Evolutionary conservation across 164 flowering plant species (phyloP).

Genomic region (Annona cherimola): DNA sequence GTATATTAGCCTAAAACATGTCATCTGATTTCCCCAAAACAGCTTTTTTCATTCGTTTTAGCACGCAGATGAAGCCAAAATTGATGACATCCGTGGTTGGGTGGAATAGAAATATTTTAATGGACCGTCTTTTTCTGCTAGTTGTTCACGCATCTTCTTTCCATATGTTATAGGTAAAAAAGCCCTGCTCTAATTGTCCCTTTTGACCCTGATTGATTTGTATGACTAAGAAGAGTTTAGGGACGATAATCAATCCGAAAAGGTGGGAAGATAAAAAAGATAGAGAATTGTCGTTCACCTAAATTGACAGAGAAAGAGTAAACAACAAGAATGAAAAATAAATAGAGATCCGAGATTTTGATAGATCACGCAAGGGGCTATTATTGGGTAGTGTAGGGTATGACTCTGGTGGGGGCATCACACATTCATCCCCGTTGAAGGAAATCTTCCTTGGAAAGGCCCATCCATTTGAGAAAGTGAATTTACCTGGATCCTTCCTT

Average conservation of each 20-base stretch:
- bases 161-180: too few relatives aligned
- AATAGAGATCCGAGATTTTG: not conserved
- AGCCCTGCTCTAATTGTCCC: too few relatives aligned
- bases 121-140: too few relatives aligned
- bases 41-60: too few relatives aligned
- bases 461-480: slow-evolving; percentile 70
- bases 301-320: too few relatives aligned
- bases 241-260: not conserved
- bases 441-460: slow-evolving; percentile 67
- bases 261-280: not conserved
- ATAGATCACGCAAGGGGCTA: not conserved
- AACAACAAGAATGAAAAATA: not conserved
- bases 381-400: slow-evolving; percentile 60
- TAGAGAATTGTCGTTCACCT: not conserved
- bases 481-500: slow-evolving; percentile 45
- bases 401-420: slow-evolving; percentile 69
- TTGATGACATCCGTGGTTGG: too few relatives aligned
- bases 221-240: not conserved
- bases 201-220: not conserved
- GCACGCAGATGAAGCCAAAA: too few relatives aligned
- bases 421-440: slow-evolving; percentile 62
- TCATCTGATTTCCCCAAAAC: too few relatives aligned
- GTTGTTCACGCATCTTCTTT: too few relatives aligned
- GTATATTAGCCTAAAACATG: too few relatives aligned
- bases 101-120: too few relatives aligned